phyloP scores from a whole-genome alignment of 371 early-diverging fungal genomes.

The Saksenaea vasiformis region DNA sequence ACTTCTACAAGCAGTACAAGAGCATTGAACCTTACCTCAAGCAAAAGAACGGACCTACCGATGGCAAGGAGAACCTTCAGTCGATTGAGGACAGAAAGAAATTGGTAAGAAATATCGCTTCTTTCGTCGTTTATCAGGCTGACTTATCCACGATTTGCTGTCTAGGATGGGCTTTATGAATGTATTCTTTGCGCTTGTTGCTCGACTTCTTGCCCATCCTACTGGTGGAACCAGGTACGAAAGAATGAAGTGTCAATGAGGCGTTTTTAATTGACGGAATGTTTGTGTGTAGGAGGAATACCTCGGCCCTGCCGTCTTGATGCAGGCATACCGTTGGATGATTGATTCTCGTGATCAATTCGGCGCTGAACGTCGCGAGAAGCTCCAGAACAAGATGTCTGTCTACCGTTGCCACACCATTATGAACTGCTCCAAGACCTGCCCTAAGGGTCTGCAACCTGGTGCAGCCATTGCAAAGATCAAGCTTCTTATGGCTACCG shows the following conservation, averaged over 20 bases:
- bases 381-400: slow-evolving; percentile 93
- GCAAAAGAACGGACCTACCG: slow-evolving; percentile 73
- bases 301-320: slow-evolving; percentile 94
- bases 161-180: slow-evolving; percentile 92
- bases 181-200: slow-evolving; percentile 98
- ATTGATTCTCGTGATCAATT: slow-evolving; percentile 95
- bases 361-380: slow-evolving; percentile 83
- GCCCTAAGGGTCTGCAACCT: slow-evolving; percentile 98
- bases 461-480: slow-evolving; percentile 94
- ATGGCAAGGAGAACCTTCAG: slow-evolving; percentile 86
- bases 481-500: slow-evolving; percentile 90
- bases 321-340: slow-evolving; percentile 99
- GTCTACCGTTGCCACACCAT: slow-evolving; percentile 98
- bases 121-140: not conserved
- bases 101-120: slow-evolving; percentile 50
- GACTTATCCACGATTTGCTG: not conserved
- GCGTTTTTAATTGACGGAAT: not conserved
- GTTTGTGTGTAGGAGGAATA: slow-evolving; percentile 65
- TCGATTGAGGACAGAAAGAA: slow-evolving; percentile 93
- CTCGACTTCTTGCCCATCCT: slow-evolving; percentile 94
- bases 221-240: slow-evolving; percentile 91
- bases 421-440: slow-evolving; percentile 97
- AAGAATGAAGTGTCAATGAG: not conserved
- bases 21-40: slow-evolving; percentile 93
- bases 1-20: slow-evolving; percentile 97